These are phyloP conservation scores for Elasticomyces elasticus DNA, from an alignment of 495 filamentous ascomycete species.

Conservation along the genomic window DNA sequence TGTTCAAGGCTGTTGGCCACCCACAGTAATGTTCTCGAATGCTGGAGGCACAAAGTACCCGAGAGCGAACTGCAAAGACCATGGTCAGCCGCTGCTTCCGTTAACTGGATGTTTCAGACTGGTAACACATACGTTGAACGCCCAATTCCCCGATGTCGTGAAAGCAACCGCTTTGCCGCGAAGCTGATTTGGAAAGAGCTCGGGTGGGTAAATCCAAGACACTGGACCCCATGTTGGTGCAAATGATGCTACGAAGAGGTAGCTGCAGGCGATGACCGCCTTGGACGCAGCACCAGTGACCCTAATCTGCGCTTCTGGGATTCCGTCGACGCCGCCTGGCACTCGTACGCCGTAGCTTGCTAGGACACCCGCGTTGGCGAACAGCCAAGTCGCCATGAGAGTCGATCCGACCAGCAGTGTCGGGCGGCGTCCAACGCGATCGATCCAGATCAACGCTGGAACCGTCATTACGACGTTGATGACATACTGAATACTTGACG, in stretches of 20 bases:
- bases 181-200: constrained; percentile 23
- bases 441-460: constrained; percentile 42
- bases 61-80: constrained; percentile 68
- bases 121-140: not conserved
- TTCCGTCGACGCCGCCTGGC: constrained; percentile 24
- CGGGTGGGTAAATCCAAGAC: constrained; percentile 52
- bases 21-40: constrained; percentile 51
- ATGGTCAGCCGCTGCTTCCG: constrained; percentile 50
- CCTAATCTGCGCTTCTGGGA: constrained; percentile 22
- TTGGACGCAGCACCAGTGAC: constrained; percentile 27
- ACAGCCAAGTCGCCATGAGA: constrained; percentile 60
- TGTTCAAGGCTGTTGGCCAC: not conserved
- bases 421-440: constrained; percentile 51
- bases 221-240: constrained; percentile 55
- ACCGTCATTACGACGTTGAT: constrained; percentile 49
- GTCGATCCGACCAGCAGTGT: constrained; percentile 55
- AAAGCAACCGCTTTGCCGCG: constrained; percentile 25
- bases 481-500: constrained; percentile 65
- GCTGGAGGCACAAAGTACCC: constrained; percentile 68
- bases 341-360: constrained; percentile 31
- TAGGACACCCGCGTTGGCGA: constrained; percentile 60
- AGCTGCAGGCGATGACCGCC: constrained; percentile 34
- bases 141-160: constrained; percentile 19
- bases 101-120: not conserved
- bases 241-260: constrained; percentile 38